These are phyloP conservation scores for Pyricularia pennisetigena DNA, from an alignment of 2,329 filamentous ascomycete genomes.

Conservation along the genomic window DNA sequence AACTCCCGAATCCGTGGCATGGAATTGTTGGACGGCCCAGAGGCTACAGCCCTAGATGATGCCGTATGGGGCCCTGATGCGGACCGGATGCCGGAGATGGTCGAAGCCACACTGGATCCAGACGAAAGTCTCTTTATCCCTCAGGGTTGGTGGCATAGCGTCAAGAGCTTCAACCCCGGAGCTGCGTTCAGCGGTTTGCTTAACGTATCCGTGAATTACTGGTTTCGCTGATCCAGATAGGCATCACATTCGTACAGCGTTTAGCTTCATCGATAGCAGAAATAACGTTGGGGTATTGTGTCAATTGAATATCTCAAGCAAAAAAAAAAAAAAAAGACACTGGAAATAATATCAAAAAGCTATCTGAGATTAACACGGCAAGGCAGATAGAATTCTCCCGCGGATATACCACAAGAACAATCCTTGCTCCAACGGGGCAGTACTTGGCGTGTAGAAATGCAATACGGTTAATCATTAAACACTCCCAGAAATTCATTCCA, in stretches of 20 bases:
- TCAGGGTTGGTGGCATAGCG: conserved; percentile 79
- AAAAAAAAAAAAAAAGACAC: background rate
- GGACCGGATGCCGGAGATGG: conserved; percentile 18
- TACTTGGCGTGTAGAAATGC: background rate
- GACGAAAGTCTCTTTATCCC: conserved; percentile 74
- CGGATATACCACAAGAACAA: background rate
- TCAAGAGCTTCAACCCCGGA: conserved; percentile 42
- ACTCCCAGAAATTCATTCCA: background rate
- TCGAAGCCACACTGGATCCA: conserved; percentile 46
- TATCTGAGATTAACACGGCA: background rate
- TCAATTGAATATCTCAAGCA: background rate
- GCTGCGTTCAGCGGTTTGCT: conserved; percentile 18
- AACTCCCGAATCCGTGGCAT: conserved; percentile 55
- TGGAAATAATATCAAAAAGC: background rate
- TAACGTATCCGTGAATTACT: conserved; percentile 58
- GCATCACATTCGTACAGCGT: background rate
- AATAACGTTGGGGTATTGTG: background rate
- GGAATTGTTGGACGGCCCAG: conserved; percentile 84
- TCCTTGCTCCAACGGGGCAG: background rate
- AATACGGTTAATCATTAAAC: background rate
- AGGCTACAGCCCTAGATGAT: conserved; percentile 55
- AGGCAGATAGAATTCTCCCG: background rate
- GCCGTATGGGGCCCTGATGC: conserved; percentile 54
- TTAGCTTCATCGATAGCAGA: background rate
- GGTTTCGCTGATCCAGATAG: conserved; percentile 50